phyloP scores from a whole-genome alignment of 352 stramenopile genomes.

The Albugo laibachii region DNA sequence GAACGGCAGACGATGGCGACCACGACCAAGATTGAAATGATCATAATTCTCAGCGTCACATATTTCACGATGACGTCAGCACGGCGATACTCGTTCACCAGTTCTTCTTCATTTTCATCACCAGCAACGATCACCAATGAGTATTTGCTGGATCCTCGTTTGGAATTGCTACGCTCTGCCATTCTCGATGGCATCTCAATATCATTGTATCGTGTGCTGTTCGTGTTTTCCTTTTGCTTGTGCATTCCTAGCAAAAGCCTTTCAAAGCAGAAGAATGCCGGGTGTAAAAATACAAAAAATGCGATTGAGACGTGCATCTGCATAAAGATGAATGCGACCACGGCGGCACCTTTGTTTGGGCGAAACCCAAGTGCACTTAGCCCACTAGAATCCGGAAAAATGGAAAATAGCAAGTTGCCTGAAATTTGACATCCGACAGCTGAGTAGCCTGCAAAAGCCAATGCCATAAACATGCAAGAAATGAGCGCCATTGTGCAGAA shows the following conservation, averaged over 20 bases:
- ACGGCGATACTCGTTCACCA: conserved; percentile 6
- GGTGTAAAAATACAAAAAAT: conserved; percentile 4
- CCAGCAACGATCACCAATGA: too few relatives aligned
- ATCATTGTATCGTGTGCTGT: too few relatives aligned
- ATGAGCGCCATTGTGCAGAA: conserved; percentile 4
- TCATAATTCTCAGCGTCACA: conserved; percentile 7
- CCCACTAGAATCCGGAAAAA: background rate
- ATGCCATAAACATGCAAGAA: conserved; percentile 9
- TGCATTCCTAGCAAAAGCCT: conserved; percentile 9
- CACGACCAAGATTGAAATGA: conserved; percentile 9
- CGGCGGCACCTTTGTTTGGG: background rate
- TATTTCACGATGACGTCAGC: conserved; percentile 10
- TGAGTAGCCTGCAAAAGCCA: conserved; percentile 14
- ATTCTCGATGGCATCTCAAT: too few relatives aligned
- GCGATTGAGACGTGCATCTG: conserved; percentile 8
- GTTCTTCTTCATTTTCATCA: conserved; percentile 6
- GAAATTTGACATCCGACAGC: conserved; percentile 58
- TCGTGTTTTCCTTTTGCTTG: background rate
- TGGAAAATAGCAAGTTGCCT: conserved; percentile 16
- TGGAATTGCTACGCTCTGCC: too few relatives aligned
- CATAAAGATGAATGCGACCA: conserved; percentile 5
- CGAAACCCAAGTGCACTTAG: conserved; percentile 2
- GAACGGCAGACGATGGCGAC: conserved; percentile 9
- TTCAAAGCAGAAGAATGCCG: conserved; percentile 4
- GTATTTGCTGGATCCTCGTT: too few relatives aligned